Percentiles rank a stretch among this genome's conserved stretches.
These are phyloP conservation scores for Hortaea sp. DNA, from an alignment of 2,329 filamentous ascomycete genomes.

Conservation along the genomic window DNA sequence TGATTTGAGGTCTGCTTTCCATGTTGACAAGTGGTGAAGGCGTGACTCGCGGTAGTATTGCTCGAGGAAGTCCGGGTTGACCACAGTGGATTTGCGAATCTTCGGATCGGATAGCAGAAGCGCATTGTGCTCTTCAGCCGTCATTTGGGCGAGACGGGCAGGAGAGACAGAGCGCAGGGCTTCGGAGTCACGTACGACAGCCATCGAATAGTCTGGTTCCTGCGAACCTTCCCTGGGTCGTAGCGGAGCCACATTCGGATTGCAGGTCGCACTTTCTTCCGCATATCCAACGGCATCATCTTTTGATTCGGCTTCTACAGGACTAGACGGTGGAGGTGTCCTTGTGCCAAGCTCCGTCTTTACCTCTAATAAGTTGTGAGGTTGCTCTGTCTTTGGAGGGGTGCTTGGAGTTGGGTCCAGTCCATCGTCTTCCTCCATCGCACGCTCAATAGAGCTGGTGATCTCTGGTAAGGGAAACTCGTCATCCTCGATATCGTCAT, in stretches of 20 bases:
- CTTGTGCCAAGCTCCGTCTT: constrained; percentile 10
- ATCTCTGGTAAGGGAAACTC: constrained; percentile 21
- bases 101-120: constrained; percentile 72
- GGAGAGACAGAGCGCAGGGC: constrained; percentile 18
- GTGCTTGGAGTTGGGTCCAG: not conserved
- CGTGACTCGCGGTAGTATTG: constrained; percentile 94
- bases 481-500: constrained; percentile 21
- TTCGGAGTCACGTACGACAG: constrained; percentile 21
- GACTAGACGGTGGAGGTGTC: constrained; percentile 11
- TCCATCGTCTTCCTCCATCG: constrained; percentile 13
- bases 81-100: constrained; percentile 78
- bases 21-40: constrained; percentile 86
- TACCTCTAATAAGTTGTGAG: not conserved
- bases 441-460: constrained; percentile 26
- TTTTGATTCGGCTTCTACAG: not conserved
- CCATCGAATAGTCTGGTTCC: constrained; percentile 24
- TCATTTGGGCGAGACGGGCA: constrained; percentile 44
- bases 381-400: not conserved
- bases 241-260: constrained; percentile 1
- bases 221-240: constrained; percentile 21
- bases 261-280: not conserved
- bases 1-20: constrained; percentile 91
- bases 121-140: constrained; percentile 88
- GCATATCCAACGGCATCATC: not conserved
- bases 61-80: constrained; percentile 85